phyloP scores from a whole-genome alignment of 441 rosid genomes.

The Jatropha multifida region DNA sequence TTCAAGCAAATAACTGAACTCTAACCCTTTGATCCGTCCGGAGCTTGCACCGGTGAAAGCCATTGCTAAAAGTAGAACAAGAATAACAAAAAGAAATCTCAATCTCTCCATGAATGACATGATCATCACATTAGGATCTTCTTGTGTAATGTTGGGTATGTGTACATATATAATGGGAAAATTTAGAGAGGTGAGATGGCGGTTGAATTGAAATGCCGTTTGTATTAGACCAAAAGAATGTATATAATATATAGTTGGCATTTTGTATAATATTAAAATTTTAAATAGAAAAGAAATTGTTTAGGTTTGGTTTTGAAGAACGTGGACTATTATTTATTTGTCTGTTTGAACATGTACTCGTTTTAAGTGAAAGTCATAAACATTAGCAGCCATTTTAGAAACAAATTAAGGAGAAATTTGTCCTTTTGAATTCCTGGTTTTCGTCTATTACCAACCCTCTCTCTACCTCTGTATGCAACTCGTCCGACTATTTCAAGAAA shows the following conservation, averaged over 20 bases:
- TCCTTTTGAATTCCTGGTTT: not conserved
- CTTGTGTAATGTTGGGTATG: not conserved
- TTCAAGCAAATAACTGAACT: slow-evolving; percentile 10
- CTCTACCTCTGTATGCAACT: not conserved
- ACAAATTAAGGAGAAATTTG: not conserved
- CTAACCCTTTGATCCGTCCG: slow-evolving; percentile 20
- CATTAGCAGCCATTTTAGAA: slow-evolving; percentile 44
- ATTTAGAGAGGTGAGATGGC: slow-evolving; percentile 17
- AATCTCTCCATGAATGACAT: not conserved
- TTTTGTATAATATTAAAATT: not conserved
- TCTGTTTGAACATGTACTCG: not conserved
- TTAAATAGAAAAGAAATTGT: not conserved
- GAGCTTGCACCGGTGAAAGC: slow-evolving; percentile 19
- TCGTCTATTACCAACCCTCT: not conserved
- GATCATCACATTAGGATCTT: too few species aligned
- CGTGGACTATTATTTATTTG: slow-evolving; percentile 9
- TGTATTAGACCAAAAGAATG: slow-evolving; percentile 14
- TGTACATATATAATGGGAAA: not conserved
- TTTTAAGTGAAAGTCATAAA: slow-evolving; percentile 20
- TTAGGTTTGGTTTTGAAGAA: not conserved
- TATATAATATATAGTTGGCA: not conserved
- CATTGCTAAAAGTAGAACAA: slow-evolving; percentile 17
- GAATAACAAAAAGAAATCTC: not conserved
- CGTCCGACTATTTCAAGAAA: not conserved
- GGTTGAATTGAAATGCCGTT: slow-evolving; percentile 24